Conservation (phyloP, 768 basidiomycete genomes). For the Amanita exitialis region DNA sequence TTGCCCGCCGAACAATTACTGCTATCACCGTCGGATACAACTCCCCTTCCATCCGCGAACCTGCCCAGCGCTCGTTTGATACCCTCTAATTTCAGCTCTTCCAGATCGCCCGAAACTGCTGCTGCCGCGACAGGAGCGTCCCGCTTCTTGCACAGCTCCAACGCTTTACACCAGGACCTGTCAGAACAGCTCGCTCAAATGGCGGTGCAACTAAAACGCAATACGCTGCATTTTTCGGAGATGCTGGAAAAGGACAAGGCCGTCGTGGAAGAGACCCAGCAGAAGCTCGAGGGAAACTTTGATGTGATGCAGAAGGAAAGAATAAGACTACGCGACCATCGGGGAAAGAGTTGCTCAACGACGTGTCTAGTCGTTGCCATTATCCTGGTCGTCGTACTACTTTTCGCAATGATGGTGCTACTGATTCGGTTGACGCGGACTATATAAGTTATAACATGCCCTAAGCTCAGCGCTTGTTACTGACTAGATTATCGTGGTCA, state of each 20-base stretch:
- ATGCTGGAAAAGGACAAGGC: slow-evolving; percentile 67
- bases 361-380: slow-evolving; percentile 64
- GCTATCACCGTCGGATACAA: slow-evolving; percentile 23
- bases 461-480: too few relatives aligned
- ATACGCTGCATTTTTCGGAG: slow-evolving; percentile 69
- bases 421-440: slow-evolving; percentile 44
- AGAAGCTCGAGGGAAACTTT: slow-evolving; percentile 67
- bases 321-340: slow-evolving; percentile 46
- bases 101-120: slow-evolving; percentile 7
- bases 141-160: slow-evolving; percentile 35
- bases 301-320: slow-evolving; percentile 61
- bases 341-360: slow-evolving; percentile 55
- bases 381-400: slow-evolving; percentile 52
- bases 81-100: slow-evolving; percentile 19
- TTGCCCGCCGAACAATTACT: slow-evolving; percentile 27
- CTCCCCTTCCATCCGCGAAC: slow-evolving; percentile 13
- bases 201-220: slow-evolving; percentile 81
- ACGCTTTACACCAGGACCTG: slow-evolving; percentile 62
- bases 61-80: slow-evolving; percentile 14
- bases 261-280: slow-evolving; percentile 54
- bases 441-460: slow-evolving; percentile 1
- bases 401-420: slow-evolving; percentile 66
- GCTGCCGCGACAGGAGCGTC: slow-evolving; percentile 19
- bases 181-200: slow-evolving; percentile 69
- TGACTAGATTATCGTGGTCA: neutral